These are phyloP conservation scores for Solanum pimpinellifolium DNA, from an alignment of 257 asterid species.

Conservation along the genomic window DNA sequence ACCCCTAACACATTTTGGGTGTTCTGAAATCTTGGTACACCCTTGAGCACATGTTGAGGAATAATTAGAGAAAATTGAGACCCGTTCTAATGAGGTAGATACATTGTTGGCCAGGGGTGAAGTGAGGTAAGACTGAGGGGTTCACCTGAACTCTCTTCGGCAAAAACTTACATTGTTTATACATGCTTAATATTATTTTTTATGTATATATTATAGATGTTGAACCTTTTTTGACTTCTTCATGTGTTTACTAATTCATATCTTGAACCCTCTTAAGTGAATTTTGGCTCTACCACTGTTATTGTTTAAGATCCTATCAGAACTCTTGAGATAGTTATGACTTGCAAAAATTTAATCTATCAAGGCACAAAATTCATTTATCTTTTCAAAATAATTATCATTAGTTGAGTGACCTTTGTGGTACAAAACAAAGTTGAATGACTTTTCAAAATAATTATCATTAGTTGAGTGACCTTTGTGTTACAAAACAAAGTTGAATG, in stretches of 20 bases:
- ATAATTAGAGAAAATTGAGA: not conserved
- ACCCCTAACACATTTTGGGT: not conserved
- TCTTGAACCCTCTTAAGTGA: not conserved
- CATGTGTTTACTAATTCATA: not conserved
- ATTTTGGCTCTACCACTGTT: not conserved
- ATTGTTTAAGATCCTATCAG: not conserved
- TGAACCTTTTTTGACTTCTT: no score
- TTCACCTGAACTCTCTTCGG: not conserved
- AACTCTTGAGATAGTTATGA: not conserved
- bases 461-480: not conserved
- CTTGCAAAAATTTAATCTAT: not conserved
- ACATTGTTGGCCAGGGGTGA: not conserved
- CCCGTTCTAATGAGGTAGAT: no score
- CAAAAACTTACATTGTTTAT: not conserved
- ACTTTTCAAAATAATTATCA: not conserved
- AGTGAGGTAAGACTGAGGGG: not conserved
- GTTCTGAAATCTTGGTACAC: not conserved
- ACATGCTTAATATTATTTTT: not conserved
- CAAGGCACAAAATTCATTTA: not conserved
- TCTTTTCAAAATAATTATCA: not conserved
- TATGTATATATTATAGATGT: not conserved
- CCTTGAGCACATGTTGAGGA: not conserved
- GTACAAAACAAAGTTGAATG: not conserved
- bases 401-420: not conserved
- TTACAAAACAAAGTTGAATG: no score